Percentiles rank a stretch among this genome's conserved stretches.
These are phyloP conservation scores for Scleromitrula shiraiana DNA, from an alignment of 2,329 filamentous ascomycete genomes.

Conservation along the genomic window DNA sequence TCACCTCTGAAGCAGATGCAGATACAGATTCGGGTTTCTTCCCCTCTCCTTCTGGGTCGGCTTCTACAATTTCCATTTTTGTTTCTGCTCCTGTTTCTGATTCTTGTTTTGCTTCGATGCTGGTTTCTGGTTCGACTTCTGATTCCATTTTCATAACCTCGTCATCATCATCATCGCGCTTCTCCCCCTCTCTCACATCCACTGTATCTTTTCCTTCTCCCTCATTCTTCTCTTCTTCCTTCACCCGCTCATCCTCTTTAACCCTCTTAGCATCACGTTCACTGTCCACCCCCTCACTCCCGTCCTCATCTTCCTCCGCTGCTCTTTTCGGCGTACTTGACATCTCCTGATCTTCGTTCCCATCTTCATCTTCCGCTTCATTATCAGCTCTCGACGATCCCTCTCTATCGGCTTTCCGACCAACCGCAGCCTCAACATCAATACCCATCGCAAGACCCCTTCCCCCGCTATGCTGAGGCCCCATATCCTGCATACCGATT, in stretches of 20 bases:
- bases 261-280: too few species aligned
- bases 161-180: background rate
- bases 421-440: constrained; percentile 54
- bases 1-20: too few species aligned
- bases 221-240: background rate
- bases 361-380: constrained; percentile 30
- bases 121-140: background rate
- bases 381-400: constrained; percentile 49
- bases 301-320: constrained; percentile 39
- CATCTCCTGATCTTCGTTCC: constrained; percentile 12
- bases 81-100: constrained; percentile 1
- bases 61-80: constrained; percentile 3
- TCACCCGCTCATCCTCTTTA: background rate
- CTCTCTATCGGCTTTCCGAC: constrained; percentile 38
- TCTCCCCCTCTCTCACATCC: background rate
- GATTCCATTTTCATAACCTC: background rate
- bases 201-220: background rate
- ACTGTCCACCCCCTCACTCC: too few species aligned
- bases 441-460: constrained; percentile 37
- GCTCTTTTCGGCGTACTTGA: constrained; percentile 45
- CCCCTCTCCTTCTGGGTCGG: constrained; percentile 16
- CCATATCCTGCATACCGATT: constrained; percentile 80
- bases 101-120: background rate
- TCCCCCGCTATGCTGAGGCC: constrained; percentile 51
- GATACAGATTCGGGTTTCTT: constrained; percentile 6